Evolutionary conservation across 2,329 filamentous ascomycete genomes (phyloP).

Genomic region (Chaetomium olivaceum): DNA sequence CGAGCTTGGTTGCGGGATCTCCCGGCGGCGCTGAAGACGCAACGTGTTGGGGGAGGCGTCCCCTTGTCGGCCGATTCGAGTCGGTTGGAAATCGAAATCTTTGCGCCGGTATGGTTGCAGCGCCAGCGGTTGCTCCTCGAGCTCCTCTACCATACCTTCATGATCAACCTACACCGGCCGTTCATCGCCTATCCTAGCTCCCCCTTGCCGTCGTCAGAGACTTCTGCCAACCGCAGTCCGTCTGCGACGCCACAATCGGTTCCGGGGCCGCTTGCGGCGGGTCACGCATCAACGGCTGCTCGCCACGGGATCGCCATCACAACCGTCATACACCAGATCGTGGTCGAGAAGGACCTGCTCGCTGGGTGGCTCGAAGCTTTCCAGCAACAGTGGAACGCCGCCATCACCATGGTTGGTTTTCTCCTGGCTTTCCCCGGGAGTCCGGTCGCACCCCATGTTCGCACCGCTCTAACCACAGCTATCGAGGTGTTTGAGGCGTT

Average conservation of each 20-base stretch:
- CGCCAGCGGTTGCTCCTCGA: not conserved
- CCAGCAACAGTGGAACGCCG: not conserved
- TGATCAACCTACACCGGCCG: not conserved
- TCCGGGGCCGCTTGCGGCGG: not conserved
- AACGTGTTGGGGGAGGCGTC: not conserved
- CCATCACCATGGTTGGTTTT: not conserved
- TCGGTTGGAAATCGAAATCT: not conserved
- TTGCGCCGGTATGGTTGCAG: not conserved
- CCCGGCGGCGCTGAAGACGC: not conserved
- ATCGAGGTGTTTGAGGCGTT: not conserved
- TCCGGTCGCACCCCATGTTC: not conserved
- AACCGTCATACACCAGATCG: not conserved
- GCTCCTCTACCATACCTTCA: not conserved
- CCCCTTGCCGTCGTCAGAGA: not conserved
- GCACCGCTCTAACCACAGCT: not conserved
- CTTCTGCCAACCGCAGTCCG: not conserved
- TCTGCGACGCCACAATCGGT: not conserved
- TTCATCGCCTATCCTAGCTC: not conserved
- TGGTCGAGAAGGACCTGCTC: not conserved
- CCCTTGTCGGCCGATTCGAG: not conserved
- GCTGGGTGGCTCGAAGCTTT: not conserved
- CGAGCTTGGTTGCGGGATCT: not conserved
- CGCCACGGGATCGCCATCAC: not conserved
- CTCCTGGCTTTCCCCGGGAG: not conserved
- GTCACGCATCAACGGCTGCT: not conserved